A percentile compares a stretch with the other conserved stretches of the same genome.
Evolutionary conservation across 75 land plant genomes (phyloP).

Genomic region (Ceratopteris richardii): DNA sequence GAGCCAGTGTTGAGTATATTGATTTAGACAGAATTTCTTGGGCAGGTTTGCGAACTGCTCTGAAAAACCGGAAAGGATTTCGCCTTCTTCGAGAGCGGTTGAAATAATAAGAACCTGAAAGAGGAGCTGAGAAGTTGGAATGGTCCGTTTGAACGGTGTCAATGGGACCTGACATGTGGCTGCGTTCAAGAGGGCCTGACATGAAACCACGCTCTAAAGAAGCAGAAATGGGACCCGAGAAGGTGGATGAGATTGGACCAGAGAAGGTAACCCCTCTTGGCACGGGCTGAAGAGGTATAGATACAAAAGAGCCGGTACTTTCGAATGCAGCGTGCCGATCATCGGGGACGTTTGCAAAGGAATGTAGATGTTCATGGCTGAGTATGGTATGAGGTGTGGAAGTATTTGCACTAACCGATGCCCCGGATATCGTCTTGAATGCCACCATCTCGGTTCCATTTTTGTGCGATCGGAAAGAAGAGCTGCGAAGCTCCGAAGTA

Average conservation of each 20-base stretch:
- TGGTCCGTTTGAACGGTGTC: constrained; percentile 38
- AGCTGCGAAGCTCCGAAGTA: constrained; percentile 20
- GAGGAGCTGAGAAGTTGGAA: constrained; percentile 66
- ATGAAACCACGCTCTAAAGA: constrained; percentile 44
- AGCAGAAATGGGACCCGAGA: constrained; percentile 25
- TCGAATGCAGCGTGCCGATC: constrained; percentile 65
- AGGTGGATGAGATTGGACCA: constrained; percentile 28
- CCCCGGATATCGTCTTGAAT: constrained; percentile 84
- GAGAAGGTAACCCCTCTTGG: constrained; percentile 32
- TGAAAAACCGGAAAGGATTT: constrained; percentile 32
- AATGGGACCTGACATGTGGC: constrained; percentile 74
- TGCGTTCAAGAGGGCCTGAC: constrained; percentile 64
- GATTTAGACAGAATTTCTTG: constrained; percentile 38
- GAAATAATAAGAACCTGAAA: constrained; percentile 14
- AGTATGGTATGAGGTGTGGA: constrained; percentile 53
- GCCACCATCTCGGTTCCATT: constrained; percentile 4
- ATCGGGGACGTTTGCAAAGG: constrained; percentile 38
- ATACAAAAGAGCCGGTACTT: constrained; percentile 63
- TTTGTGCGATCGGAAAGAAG: not conserved
- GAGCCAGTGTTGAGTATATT: constrained; percentile 20
- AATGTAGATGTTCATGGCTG: constrained; percentile 25
- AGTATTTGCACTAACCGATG: constrained; percentile 86
- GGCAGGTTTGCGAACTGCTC: constrained; percentile 53
- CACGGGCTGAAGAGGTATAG: constrained; percentile 77
- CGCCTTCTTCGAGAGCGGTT: constrained; percentile 18